Evolutionary conservation across 2,329 filamentous ascomycete species (phyloP).

Genomic region (Ophiostoma tasmaniense): DNA sequence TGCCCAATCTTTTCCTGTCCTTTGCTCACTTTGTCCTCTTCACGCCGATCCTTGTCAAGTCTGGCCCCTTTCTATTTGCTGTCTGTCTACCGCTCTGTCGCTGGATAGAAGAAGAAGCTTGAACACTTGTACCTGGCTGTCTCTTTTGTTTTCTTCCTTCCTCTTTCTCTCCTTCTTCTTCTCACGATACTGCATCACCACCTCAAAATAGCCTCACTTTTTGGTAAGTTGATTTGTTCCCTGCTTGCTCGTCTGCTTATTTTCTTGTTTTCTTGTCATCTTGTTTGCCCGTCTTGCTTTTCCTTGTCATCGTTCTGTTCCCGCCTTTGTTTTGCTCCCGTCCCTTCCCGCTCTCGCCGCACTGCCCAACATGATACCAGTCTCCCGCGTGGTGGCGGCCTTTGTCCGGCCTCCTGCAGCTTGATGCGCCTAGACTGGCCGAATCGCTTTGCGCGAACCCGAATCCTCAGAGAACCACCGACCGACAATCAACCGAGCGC

Average conservation of each 20-base stretch:
- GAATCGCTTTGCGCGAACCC: background rate
- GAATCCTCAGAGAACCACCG: background rate
- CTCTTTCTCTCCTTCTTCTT: background rate
- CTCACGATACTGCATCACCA: constrained; percentile 1
- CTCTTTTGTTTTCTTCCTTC: background rate
- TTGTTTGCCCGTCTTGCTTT: background rate
- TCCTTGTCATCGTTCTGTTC: background rate
- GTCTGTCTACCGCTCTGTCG: background rate
- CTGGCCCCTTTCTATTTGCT: constrained; percentile 11
- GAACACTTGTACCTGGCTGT: background rate
- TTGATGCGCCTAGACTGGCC: background rate
- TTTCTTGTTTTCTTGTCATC: background rate
- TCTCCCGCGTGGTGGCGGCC: background rate
- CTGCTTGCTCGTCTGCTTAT: background rate
- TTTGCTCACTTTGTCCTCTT: constrained; percentile 9
- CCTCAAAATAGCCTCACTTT: constrained; percentile 5
- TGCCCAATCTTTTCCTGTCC: constrained; percentile 4
- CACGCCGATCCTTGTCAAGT: constrained; percentile 4
- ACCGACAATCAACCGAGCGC: background rate
- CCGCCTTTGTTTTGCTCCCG: background rate
- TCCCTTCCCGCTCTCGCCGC: background rate
- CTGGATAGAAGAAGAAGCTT: background rate
- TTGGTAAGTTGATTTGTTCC: background rate
- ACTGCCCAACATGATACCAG: background rate
- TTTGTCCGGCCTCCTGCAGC: background rate